phyloP scores from a whole-genome alignment of 306 rosid genomes.

The Cucurbita pepo region DNA sequence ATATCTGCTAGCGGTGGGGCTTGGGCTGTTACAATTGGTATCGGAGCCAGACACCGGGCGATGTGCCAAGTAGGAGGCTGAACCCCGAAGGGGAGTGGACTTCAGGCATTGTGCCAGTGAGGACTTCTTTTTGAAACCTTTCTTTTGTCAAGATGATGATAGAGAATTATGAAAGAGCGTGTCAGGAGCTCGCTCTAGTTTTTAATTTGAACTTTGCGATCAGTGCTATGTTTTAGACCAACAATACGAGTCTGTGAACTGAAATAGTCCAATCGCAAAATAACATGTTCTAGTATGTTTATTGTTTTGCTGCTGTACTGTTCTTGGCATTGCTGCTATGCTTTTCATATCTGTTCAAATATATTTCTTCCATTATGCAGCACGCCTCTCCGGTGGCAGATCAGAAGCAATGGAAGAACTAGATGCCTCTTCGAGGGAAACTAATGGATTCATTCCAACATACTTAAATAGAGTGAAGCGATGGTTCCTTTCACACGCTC shows the following conservation, averaged over 20 bases:
- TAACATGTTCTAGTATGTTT: background rate
- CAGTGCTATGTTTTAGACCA: background rate
- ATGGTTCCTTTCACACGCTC: constrained; percentile 72
- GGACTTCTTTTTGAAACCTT: background rate
- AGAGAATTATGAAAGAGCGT: background rate
- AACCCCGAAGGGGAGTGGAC: no score
- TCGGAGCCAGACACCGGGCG: no score
- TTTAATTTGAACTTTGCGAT: background rate
- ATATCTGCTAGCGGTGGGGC: no score
- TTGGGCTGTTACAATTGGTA: no score
- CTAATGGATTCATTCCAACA: constrained; percentile 34
- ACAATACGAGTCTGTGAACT: background rate
- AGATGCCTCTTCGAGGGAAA: constrained; percentile 36
- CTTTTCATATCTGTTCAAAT: constrained; percentile 4
- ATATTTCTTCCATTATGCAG: constrained; percentile 26
- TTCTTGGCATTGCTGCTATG: background rate
- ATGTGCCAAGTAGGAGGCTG: no score
- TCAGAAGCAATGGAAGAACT: constrained; percentile 60
- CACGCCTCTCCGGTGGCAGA: constrained; percentile 52
- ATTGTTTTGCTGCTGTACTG: background rate
- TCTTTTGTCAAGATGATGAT: background rate
- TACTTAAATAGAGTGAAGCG: constrained; percentile 37
- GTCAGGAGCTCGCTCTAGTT: background rate
- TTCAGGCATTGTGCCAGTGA: no score
- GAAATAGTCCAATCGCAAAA: background rate